Evolutionary conservation across 805 yeast species (phyloP).

Genomic region (Candida maesae): DNA sequence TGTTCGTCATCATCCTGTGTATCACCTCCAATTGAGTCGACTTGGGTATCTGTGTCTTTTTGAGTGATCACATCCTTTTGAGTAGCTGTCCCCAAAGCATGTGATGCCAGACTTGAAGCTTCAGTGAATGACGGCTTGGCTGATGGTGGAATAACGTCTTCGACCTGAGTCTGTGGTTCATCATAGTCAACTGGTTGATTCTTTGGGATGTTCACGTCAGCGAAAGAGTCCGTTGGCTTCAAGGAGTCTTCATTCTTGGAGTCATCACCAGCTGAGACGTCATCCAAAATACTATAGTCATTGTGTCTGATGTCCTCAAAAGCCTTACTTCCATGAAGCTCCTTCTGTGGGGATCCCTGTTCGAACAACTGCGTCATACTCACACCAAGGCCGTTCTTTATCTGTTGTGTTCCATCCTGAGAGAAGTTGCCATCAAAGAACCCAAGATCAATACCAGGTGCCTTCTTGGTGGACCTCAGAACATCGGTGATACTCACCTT

Average conservation of each 20-base stretch:
- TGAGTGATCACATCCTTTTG: neutral
- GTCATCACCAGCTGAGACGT: slow-evolving; percentile 6
- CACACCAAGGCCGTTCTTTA: slow-evolving; percentile 14
- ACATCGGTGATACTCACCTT: slow-evolving; percentile 5
- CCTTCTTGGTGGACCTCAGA: slow-evolving; percentile 2
- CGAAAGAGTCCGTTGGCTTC: slow-evolving; percentile 5
- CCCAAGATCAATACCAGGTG: slow-evolving; percentile 17
- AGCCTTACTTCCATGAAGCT: slow-evolving; percentile 4
- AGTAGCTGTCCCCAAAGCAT: neutral
- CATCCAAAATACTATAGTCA: slow-evolving; percentile 7
- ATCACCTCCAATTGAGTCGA: slow-evolving; percentile 6
- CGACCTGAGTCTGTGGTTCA: slow-evolving; percentile 12
- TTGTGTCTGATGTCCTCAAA: slow-evolving; percentile 18
- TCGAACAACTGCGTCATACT: slow-evolving; percentile 25
- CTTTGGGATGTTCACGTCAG: neutral
- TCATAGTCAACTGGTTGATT: slow-evolving; percentile 3
- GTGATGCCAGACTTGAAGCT: neutral
- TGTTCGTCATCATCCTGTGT: slow-evolving; percentile 24
- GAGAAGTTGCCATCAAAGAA: slow-evolving; percentile 25
- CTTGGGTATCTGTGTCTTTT: slow-evolving; percentile 6
- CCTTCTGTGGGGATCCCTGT: slow-evolving; percentile 15
- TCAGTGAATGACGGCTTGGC: neutral
- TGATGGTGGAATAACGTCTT: slow-evolving; percentile 9
- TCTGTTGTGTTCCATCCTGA: slow-evolving; percentile 11
- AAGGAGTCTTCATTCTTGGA: neutral